phyloP scores from a whole-genome alignment of 768 basidiomycete genomes.

The Symmetrospora coprosmae region DNA sequence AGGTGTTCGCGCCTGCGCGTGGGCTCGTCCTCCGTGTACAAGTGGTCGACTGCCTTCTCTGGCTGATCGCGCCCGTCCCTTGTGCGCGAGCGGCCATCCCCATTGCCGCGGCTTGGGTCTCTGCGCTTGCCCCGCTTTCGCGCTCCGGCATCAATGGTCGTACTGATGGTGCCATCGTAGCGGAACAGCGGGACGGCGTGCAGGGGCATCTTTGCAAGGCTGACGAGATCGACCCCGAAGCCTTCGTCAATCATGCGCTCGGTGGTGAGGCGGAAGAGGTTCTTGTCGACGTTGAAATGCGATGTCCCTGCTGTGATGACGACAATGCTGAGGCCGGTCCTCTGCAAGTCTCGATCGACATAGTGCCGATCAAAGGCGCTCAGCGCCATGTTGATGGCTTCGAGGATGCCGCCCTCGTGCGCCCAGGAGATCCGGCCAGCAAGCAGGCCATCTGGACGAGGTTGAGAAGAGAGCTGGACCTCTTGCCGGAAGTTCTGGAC shows the following conservation, averaged over 20 bases:
- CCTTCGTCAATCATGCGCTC: constrained; percentile 89
- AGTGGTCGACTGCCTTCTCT: constrained; percentile 29
- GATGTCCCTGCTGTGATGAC: constrained; percentile 87
- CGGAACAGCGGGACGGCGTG: constrained; percentile 88
- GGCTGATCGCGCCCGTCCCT: neutral
- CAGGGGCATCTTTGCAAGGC: constrained; percentile 75
- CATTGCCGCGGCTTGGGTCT: neutral
- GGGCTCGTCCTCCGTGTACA: constrained; percentile 34
- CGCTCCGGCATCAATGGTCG: neutral
- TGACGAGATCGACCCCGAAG: constrained; percentile 72
- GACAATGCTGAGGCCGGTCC: constrained; percentile 70
- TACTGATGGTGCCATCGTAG: constrained; percentile 40
- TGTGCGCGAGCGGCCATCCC: too few species aligned
- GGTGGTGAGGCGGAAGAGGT: constrained; percentile 75
- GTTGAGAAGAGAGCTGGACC: constrained; percentile 54
- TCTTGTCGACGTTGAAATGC: constrained; percentile 81
- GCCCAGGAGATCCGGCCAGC: constrained; percentile 70
- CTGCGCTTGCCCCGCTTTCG: too few species aligned
- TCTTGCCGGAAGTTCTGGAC: constrained; percentile 17
- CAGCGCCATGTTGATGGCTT: constrained; percentile 80
- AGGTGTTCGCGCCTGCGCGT: constrained; percentile 47
- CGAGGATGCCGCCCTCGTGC: constrained; percentile 87
- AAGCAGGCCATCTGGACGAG: constrained; percentile 39
- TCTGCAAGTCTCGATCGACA: constrained; percentile 78
- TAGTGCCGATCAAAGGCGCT: constrained; percentile 90